Percentiles rank a stretch among this genome's conserved stretches.
Evolutionary conservation across 2,329 filamentous ascomycete genomes (phyloP).

Genomic region (Calonectria pseudoreteaudii): DNA sequence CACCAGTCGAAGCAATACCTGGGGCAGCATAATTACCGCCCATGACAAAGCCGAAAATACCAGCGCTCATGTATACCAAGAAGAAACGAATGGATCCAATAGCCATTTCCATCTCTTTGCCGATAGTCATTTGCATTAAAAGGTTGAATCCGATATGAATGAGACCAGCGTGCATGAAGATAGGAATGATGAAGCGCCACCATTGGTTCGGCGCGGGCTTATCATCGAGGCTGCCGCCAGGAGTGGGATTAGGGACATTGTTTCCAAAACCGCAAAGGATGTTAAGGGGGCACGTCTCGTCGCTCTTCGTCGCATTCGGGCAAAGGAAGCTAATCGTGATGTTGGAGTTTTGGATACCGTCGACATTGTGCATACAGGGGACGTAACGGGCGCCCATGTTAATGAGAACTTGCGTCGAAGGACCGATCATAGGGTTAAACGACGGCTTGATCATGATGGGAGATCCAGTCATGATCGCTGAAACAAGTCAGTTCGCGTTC

Average conservation of each 20-base stretch:
- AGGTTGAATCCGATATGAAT: conserved; percentile 98
- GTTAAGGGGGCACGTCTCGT: conserved; percentile 76
- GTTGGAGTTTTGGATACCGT: conserved; percentile 69
- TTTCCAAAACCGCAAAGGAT: conserved; percentile 83
- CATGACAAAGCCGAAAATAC: conserved; percentile 96
- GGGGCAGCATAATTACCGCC: conserved; percentile 92
- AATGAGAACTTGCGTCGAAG: conserved; percentile 89
- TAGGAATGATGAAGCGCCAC: conserved; percentile 95
- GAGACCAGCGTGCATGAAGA: conserved; percentile 93
- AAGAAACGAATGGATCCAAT: conserved; percentile 91
- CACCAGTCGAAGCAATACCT: conserved; percentile 85
- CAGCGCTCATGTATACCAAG: conserved; percentile 88
- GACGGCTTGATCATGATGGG: conserved; percentile 82
- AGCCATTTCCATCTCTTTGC: conserved; percentile 89
- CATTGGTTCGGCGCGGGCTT: conserved; percentile 85
- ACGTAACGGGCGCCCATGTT: conserved; percentile 96
- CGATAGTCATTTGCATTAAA: conserved; percentile 89
- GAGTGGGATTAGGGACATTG: conserved; percentile 71
- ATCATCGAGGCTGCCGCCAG: conserved; percentile 63
- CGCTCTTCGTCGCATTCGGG: conserved; percentile 78
- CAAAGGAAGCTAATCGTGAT: conserved; percentile 76
- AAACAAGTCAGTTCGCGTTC: conserved; percentile 21
- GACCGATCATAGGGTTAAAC: conserved; percentile 98
- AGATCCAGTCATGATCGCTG: conserved; percentile 81
- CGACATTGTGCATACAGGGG: conserved; percentile 92